phyloP scores from a whole-genome alignment of 768 basidiomycete species.

The Asterophora parasitica region DNA sequence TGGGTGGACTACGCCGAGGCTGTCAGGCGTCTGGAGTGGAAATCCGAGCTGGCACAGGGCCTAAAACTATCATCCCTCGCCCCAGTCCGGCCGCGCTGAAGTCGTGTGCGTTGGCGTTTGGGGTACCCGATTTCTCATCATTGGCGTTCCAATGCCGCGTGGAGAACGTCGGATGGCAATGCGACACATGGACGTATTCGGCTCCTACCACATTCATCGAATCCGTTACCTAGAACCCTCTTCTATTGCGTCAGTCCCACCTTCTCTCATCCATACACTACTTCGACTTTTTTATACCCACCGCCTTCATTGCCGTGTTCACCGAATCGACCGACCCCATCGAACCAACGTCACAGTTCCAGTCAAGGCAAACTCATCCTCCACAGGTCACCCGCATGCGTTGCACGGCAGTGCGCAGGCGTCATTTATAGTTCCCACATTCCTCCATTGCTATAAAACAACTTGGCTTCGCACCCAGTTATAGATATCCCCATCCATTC shows the following conservation, averaged over 20 bases:
- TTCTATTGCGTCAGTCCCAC: slow-evolving; percentile 10
- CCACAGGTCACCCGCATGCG: neutral
- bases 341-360: neutral
- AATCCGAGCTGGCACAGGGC: slow-evolving; percentile 77
- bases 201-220: slow-evolving; percentile 4
- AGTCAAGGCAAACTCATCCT: too few species aligned
- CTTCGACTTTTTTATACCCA: slow-evolving; percentile 19
- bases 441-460: slow-evolving; percentile 10
- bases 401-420: slow-evolving; percentile 4
- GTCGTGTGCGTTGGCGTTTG: neutral
- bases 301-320: slow-evolving; percentile 5
- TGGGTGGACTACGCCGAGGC: slow-evolving; percentile 90
- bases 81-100: slow-evolving; percentile 29
- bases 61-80: slow-evolving; percentile 69
- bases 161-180: slow-evolving; percentile 1
- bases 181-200: slow-evolving; percentile 15
- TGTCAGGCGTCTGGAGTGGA: slow-evolving; percentile 70
- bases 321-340: slow-evolving; percentile 7
- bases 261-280: slow-evolving; percentile 26
- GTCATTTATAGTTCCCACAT: slow-evolving; percentile 6
- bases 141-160: slow-evolving; percentile 8
- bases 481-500: slow-evolving; percentile 7
- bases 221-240: slow-evolving; percentile 21
- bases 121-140: neutral
- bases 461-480: slow-evolving; percentile 8